Percentiles rank a stretch among this genome's conserved stretches.
Evolutionary conservation across 352 stramenopile genomes (phyloP).

Genomic region (Paralagenidium karlingii): DNA sequence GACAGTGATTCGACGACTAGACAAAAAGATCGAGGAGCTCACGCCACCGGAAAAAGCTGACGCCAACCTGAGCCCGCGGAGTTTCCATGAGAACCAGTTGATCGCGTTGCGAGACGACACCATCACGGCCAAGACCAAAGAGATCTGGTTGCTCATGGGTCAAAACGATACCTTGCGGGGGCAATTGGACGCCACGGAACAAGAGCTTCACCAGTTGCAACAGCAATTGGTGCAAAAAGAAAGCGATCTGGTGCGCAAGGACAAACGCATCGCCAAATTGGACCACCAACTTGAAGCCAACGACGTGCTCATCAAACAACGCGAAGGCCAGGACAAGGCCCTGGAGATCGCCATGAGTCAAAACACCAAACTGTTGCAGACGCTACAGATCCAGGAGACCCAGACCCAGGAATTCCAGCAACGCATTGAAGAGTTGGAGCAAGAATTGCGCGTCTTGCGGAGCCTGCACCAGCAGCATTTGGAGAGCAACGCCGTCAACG

Average conservation of each 20-base stretch:
- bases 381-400: conserved; percentile 40
- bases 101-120: conserved; percentile 62
- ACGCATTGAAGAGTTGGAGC: conserved; percentile 10
- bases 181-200: conserved; percentile 55
- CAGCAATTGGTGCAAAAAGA: conserved; percentile 34
- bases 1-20: conserved; percentile 13
- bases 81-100: conserved; percentile 61
- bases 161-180: conserved; percentile 51
- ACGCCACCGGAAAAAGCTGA: conserved; percentile 30
- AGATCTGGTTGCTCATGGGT: conserved; percentile 53
- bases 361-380: conserved; percentile 54
- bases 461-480: conserved; percentile 14
- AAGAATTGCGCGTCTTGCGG: conserved; percentile 27
- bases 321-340: conserved; percentile 40
- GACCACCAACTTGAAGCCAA: conserved; percentile 40
- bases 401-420: conserved; percentile 12
- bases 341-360: conserved; percentile 68
- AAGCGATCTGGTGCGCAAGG: conserved; percentile 32
- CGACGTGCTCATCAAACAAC: conserved; percentile 30
- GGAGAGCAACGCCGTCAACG: conserved; percentile 11
- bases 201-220: conserved; percentile 48
- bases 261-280: conserved; percentile 42
- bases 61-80: conserved; percentile 53
- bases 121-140: conserved; percentile 48
- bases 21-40: conserved; percentile 28